Evolutionary conservation across 495 filamentous ascomycete species (phyloP), one percentile per base, ranked within the genome.

Genomic region (Cairneyella variabilis): DNA sequence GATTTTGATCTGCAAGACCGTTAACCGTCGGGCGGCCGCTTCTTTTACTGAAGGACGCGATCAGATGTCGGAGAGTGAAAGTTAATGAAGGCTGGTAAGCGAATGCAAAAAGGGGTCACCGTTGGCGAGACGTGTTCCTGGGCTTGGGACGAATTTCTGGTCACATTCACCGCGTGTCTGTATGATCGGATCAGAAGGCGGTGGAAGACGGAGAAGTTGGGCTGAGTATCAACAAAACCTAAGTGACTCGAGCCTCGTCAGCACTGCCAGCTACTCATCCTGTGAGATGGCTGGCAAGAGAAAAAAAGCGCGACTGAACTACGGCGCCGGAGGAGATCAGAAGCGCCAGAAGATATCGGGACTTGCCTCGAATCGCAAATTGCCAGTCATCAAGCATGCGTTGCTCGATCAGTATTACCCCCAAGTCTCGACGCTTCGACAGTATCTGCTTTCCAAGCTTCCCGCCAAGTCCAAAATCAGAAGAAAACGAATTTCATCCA

Each of bases 321-420:
- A 64, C 3, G 44, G 27, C 2, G 17, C 17, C 25, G 30, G 26
- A 37, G 51, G 43, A 40, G 48, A 51, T 28, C 43, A 34, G 25
- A 44, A 54, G 40, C 40, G 38, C 36, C 51, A 22, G 44, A 51
- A 28, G 18, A 59, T 44, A 12, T 26, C 42, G 10, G 28, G 21
- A 3, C 14, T n/a, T n/a, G n/a, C 18, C 17, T 28, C 14, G 2
- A 54, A 32, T 17, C 23, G 25, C 44, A 59, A 45, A 23, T 38
- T 39, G 11, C 26, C 44, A 1, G 47, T 64, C 17, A 60, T 74
- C 48, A 69, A 75, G 22, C 85, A 90, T 68, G 82, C 83, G 17
- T 76, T 95, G 23, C 76, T 97, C 45, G 79, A 75, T 40, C 76
- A 82, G 54, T 95, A 88, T 71, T 96, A 95, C 69, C 68, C 74